These are phyloP conservation scores for Tulasnella sp. DNA, from an alignment of 768 basidiomycete genomes.

Conservation along the genomic window DNA sequence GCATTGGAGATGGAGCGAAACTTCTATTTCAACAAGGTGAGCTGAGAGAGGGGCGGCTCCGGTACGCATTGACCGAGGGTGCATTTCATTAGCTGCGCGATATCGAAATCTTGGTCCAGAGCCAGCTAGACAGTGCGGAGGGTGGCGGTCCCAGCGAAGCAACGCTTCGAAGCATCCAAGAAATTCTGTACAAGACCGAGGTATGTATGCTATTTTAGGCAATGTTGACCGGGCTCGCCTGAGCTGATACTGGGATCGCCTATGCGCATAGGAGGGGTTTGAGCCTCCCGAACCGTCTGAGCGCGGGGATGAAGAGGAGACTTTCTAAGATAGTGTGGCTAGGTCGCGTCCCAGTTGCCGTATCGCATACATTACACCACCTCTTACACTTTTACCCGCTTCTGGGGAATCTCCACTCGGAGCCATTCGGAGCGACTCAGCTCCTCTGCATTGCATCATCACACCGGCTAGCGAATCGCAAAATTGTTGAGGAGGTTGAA, in stretches of 20 bases:
- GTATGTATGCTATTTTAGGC: background rate
- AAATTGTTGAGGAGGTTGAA: too few relatives aligned
- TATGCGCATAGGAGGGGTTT: conserved; percentile 7
- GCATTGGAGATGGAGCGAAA: conserved; percentile 94
- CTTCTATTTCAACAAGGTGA: conserved; percentile 96
- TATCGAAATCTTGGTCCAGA: conserved; percentile 88
- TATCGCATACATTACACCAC: too few relatives aligned
- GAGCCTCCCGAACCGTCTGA: conserved; percentile 12
- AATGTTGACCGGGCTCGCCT: background rate
- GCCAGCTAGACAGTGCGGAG: conserved; percentile 54
- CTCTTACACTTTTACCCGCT: too few relatives aligned
- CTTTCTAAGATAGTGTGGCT: conserved; percentile 8
- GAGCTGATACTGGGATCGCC: background rate
- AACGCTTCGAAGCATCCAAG: conserved; percentile 67
- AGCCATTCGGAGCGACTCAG: too few relatives aligned
- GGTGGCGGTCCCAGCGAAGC: conserved; percentile 43
- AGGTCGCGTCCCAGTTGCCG: too few relatives aligned
- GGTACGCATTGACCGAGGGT: background rate
- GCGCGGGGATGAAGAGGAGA: conserved; percentile 11
- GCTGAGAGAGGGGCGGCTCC: conserved; percentile 20
- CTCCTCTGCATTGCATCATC: too few relatives aligned
- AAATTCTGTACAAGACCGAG: conserved; percentile 58
- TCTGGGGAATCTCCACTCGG: too few relatives aligned
- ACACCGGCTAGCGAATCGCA: too few relatives aligned
- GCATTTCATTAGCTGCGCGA: conserved; percentile 63